Conservation (phyloP, 208 protist genomes). For the Trypanosoma mega region DNA sequence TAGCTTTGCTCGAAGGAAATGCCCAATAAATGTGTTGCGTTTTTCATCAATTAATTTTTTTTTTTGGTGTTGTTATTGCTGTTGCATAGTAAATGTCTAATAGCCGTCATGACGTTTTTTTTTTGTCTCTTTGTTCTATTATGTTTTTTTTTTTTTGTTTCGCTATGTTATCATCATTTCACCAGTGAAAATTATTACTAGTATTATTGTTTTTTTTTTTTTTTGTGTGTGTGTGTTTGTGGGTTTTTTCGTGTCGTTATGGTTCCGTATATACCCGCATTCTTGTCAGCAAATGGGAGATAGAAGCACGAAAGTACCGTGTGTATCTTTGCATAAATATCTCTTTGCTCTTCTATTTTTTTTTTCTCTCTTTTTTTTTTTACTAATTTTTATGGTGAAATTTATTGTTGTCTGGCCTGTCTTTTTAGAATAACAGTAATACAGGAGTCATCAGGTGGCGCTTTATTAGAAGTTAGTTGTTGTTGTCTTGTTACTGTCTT, state of each 20-base stretch:
- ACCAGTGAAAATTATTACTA: too few species aligned
- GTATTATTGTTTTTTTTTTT: neutral
- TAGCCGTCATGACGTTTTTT: neutral
- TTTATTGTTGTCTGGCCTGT: neutral
- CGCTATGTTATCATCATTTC: slow-evolving; percentile 1
- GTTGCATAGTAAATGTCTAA: too few species aligned
- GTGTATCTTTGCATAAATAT: neutral
- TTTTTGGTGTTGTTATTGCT: slow-evolving; percentile 3
- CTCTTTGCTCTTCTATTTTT: slow-evolving; percentile 3
- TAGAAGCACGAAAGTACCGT: too few species aligned
- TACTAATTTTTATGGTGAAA: neutral
- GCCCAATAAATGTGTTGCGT: neutral
- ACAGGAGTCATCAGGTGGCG: too few species aligned
- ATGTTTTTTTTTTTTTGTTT: neutral
- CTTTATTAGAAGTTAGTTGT: too few species aligned
- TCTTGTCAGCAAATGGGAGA: too few species aligned
- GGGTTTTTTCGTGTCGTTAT: slow-evolving; percentile 1
- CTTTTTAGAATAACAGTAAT: too few species aligned
- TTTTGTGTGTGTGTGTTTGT: slow-evolving; percentile 3
- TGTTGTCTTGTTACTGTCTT: too few species aligned
- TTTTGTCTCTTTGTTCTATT: slow-evolving; percentile 15
- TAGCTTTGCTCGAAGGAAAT: neutral
- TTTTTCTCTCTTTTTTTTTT: slow-evolving; percentile 1
- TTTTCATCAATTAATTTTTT: slow-evolving; percentile 5
- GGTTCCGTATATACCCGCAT: neutral